Evolutionary conservation across 306 rosid genomes (phyloP).

Genomic region (Rosa chinensis): DNA sequence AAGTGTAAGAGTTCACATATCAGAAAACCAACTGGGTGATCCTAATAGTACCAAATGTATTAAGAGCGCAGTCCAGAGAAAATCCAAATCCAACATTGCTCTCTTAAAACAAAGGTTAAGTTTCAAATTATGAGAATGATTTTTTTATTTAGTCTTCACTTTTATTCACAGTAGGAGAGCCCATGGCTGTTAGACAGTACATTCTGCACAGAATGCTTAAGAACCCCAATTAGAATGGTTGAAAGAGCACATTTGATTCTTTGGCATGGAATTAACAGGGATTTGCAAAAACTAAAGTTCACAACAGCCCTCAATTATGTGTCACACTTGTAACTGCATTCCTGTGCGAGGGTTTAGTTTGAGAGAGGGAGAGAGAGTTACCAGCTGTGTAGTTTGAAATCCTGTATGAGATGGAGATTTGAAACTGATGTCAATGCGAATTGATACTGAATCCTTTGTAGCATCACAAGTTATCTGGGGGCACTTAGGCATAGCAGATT

Average conservation of each 20-base stretch:
- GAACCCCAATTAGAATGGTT: not conserved
- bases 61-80: not conserved
- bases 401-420: conserved; percentile 92
- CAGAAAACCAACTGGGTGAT: not conserved
- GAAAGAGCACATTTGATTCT: not conserved
- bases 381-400: conserved; percentile 92
- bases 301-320: not conserved
- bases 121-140: not conserved
- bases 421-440: conserved; percentile 91
- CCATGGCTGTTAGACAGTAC: not conserved
- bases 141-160: not conserved
- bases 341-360: not conserved
- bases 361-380: conserved; percentile 28
- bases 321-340: not conserved
- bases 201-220: not conserved
- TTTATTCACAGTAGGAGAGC: not conserved
- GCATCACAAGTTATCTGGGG: conserved; percentile 46
- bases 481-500: conserved; percentile 49
- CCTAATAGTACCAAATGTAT: not conserved
- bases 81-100: not conserved
- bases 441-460: conserved; percentile 58
- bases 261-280: not conserved
- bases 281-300: not conserved
- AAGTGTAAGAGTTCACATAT: not conserved
- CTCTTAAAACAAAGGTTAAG: not conserved